These are phyloP conservation scores for Mollisiaceae sp. DNA, from an alignment of 2,329 filamentous ascomycete genomes.

Conservation along the genomic window DNA sequence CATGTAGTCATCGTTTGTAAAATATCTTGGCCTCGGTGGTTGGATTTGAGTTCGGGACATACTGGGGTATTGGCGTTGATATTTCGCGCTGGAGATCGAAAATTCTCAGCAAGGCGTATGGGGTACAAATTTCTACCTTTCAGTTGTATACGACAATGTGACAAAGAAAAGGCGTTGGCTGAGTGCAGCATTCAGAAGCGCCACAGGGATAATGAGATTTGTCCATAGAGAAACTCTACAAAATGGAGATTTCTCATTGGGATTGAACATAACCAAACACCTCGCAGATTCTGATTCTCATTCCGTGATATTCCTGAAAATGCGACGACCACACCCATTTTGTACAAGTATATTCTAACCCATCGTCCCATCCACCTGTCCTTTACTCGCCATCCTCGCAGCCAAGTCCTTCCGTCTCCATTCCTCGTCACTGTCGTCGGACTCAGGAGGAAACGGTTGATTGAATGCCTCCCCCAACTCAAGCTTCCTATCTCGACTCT, in stretches of 20 bases:
- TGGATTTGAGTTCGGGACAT: constrained; percentile 13
- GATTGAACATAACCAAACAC: constrained; percentile 1
- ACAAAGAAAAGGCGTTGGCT: not conserved
- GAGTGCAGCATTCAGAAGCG: not conserved
- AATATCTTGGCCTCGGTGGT: not conserved
- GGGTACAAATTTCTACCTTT: not conserved
- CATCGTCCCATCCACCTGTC: constrained; percentile 21
- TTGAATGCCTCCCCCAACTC: constrained; percentile 45
- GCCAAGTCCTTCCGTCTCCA: constrained; percentile 40
- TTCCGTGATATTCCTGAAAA: not conserved
- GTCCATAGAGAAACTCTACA: not conserved
- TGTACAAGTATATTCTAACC: constrained; percentile 4
- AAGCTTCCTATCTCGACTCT: constrained; percentile 68
- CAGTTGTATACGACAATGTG: not conserved
- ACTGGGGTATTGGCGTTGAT: not conserved
- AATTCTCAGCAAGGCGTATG: constrained; percentile 5
- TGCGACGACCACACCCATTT: not conserved
- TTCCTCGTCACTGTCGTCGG: constrained; percentile 49
- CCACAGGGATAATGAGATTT: not conserved
- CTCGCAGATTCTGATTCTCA: not conserved
- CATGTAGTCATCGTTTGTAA: constrained; percentile 29
- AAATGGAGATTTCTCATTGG: no score
- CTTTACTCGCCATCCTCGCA: constrained; percentile 31
- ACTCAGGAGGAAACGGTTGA: constrained; percentile 46
- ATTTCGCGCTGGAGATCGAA: not conserved